phyloP scores from a whole-genome alignment of 345 rosid genomes.

The Diplotaxis tenuifolia region DNA sequence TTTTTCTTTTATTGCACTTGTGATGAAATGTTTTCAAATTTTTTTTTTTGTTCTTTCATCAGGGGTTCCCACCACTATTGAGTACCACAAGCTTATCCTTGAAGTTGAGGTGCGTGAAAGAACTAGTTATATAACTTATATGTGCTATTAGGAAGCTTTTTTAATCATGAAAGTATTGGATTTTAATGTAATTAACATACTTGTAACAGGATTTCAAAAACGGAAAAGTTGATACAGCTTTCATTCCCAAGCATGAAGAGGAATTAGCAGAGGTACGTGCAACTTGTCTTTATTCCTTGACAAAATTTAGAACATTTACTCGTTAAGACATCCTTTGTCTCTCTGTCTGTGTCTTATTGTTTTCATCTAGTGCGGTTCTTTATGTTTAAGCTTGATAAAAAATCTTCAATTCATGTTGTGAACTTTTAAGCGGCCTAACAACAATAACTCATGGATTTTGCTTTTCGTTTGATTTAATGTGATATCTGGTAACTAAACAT shows the following conservation, averaged over 20 bases:
- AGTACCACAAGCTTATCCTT: conserved; percentile 95
- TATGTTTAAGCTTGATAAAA: background rate
- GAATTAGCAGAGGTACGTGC: conserved; percentile 71
- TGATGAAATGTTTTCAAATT: background rate
- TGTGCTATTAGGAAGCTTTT: background rate
- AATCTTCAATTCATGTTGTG: background rate
- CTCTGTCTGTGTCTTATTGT: background rate
- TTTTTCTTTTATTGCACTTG: background rate
- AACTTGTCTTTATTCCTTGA: background rate
- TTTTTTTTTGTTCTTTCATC: conserved; percentile 9
- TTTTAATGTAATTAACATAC: background rate
- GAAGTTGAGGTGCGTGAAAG: conserved; percentile 71
- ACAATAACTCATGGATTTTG: background rate
- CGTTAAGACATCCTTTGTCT: background rate
- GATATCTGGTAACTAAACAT: background rate
- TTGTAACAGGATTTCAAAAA: conserved; percentile 80
- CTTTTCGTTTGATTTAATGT: background rate
- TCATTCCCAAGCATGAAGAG: conserved; percentile 90
- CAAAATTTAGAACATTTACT: background rate
- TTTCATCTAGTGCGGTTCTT: background rate
- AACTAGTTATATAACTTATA: background rate
- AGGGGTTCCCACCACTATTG: conserved; percentile 97
- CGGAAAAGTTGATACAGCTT: conserved; percentile 98
- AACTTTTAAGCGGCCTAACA: background rate
- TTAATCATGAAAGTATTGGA: background rate